Percentiles rank a stretch among this genome's conserved stretches.
These are phyloP conservation scores for Calvatia gigantea DNA, from an alignment of 768 basidiomycete species.

Conservation along the genomic window DNA sequence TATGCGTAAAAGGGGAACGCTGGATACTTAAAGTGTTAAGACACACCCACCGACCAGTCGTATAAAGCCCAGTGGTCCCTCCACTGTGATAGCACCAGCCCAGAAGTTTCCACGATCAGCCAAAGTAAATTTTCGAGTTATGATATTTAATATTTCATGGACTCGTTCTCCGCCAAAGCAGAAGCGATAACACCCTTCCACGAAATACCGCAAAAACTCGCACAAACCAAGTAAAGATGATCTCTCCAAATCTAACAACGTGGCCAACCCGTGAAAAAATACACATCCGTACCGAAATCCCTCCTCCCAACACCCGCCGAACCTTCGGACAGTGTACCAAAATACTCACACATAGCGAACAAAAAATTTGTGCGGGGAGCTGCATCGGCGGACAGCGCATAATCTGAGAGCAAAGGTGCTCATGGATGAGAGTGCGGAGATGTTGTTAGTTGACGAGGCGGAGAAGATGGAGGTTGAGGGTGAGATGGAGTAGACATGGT, in stretches of 20 bases:
- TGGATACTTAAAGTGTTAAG: too few species aligned
- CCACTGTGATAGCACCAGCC: too few species aligned
- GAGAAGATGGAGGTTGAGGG: constrained; percentile 76
- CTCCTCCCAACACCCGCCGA: constrained; percentile 44
- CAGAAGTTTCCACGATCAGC: background rate
- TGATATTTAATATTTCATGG: constrained; percentile 41
- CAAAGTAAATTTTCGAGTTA: background rate
- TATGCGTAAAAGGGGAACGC: too few species aligned
- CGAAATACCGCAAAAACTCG: constrained; percentile 26
- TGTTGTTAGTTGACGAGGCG: constrained; percentile 61
- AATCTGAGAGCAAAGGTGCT: constrained; percentile 60
- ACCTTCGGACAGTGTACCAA: constrained; percentile 35
- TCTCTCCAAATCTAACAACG: constrained; percentile 38
- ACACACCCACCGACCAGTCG: too few species aligned
- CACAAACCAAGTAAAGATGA: constrained; percentile 24
- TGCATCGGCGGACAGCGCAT: constrained; percentile 59
- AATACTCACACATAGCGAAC: constrained; percentile 63
- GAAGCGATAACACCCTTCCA: constrained; percentile 51
- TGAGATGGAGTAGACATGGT: constrained; percentile 87
- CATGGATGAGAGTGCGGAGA: constrained; percentile 60
- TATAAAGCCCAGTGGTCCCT: too few species aligned
- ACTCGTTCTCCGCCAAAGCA: constrained; percentile 69
- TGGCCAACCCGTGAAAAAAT: constrained; percentile 50
- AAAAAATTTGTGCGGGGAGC: constrained; percentile 71
- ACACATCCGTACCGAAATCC: constrained; percentile 67